phyloP scores from a whole-genome alignment of 371 early-diverging fungal species.

The Actinomucor elegans region DNA sequence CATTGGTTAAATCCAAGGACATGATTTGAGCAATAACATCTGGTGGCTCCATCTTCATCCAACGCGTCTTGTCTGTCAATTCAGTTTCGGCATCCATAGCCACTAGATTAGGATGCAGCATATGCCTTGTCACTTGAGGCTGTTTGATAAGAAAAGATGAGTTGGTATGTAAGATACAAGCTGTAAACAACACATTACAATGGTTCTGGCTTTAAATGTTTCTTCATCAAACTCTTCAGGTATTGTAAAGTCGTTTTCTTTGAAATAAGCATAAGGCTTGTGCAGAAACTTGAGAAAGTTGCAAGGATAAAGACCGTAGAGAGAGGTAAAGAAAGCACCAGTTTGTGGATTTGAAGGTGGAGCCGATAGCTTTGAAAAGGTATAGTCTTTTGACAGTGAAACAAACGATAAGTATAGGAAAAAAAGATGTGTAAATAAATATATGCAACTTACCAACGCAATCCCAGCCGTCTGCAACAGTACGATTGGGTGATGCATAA shows the following conservation, averaged over 20 bases:
- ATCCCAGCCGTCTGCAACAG: conserved; percentile 41
- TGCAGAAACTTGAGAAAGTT: conserved; percentile 60
- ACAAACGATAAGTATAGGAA: not conserved
- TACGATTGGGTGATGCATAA: conserved; percentile 12
- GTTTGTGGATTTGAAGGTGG: conserved; percentile 57
- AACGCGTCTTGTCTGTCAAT: conserved; percentile 53
- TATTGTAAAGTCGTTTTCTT: conserved; percentile 27
- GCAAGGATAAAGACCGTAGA: conserved; percentile 70
- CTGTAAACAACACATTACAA: conserved; percentile 19
- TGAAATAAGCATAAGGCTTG: conserved; percentile 51
- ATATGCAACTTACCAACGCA: conserved; percentile 34
- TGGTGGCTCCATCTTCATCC: conserved; percentile 68
- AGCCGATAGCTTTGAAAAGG: conserved; percentile 53
- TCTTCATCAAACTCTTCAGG: conserved; percentile 57
- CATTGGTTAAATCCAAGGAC: conserved; percentile 60
- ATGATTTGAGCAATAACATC: conserved; percentile 69
- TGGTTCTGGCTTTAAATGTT: conserved; percentile 42
- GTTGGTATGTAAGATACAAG: not conserved
- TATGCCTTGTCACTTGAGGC: conserved; percentile 58
- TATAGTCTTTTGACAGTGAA: conserved; percentile 39
- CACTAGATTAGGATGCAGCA: conserved; percentile 61
- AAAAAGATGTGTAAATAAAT: not conserved
- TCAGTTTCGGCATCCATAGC: conserved; percentile 53
- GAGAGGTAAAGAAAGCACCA: conserved; percentile 59
- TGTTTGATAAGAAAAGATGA: not conserved